Evolutionary conservation across 345 rosid species (phyloP).

Genomic region (Nasturtium officinale): DNA sequence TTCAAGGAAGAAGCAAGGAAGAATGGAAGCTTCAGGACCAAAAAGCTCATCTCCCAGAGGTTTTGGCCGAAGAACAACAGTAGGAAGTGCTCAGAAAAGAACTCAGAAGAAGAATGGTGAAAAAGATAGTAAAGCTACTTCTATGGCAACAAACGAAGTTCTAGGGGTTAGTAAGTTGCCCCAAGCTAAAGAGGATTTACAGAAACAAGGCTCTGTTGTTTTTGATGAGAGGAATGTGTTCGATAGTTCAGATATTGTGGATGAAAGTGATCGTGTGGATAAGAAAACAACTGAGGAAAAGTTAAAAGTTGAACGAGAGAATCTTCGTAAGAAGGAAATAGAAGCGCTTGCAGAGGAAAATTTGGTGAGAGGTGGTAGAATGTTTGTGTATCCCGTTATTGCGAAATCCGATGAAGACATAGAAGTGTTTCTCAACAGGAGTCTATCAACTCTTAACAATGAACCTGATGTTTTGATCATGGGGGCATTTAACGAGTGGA

Average conservation of each 20-base stretch:
- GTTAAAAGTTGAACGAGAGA: conserved; percentile 52
- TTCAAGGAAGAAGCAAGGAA: conserved; percentile 65
- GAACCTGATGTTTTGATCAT: conserved; percentile 72
- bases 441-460: conserved; percentile 55
- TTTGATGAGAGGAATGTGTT: conserved; percentile 42
- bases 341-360: conserved; percentile 62
- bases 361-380: conserved; percentile 50
- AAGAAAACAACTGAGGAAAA: conserved; percentile 32
- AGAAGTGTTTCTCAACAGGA: conserved; percentile 74
- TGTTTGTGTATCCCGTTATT: conserved; percentile 68
- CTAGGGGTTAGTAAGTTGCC: conserved; percentile 21
- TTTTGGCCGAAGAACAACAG: conserved; percentile 50
- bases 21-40: conserved; percentile 48
- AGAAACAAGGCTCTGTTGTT: conserved; percentile 44
- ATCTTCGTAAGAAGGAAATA: conserved; percentile 55
- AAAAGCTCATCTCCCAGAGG: conserved; percentile 58
- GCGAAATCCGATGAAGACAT: conserved; percentile 67
- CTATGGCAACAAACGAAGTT: conserved; percentile 28
- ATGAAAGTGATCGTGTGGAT: conserved; percentile 28
- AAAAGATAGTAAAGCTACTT: conserved; percentile 47
- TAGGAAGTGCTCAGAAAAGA: conserved; percentile 53
- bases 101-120: conserved; percentile 49
- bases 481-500: conserved; percentile 97
- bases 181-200: conserved; percentile 39
- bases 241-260: conserved; percentile 19